Base-by-base conservation (phyloP, 129 eudicot species). In the Dittrichia graveolens region DNA sequence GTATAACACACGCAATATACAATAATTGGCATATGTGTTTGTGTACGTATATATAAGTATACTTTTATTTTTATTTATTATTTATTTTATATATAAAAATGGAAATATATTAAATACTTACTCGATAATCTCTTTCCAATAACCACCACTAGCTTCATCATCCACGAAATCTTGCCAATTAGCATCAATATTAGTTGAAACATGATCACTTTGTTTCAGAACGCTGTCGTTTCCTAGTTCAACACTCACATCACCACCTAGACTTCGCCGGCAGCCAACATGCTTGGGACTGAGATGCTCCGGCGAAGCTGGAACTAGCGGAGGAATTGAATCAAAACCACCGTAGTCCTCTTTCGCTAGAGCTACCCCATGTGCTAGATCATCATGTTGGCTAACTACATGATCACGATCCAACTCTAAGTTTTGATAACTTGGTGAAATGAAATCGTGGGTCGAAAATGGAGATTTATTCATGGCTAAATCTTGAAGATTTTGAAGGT, bases 51-150 rank as follows among this genome's bases (percentile, higher is more conserved):
- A 8, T 9, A 9, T 19, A 7, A n/a, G 16, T 16, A 3, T 8
- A 2, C 4, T 11, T 4, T 44, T 5, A 8, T 16, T 3, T 69
- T 50, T 52, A 34, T 3, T 24, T 24, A 0, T 24, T 24, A 24
- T 24, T 24, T 24, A 24, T 24, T 24, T 24, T 24, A 24, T 24
- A 24, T 38, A 39, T 9, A 52, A 18, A 53, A 71, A 24, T 6
- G 6, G 16, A 46, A 24, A 13, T 61, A 16, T 12, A 58, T 15
- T 4, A 7, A 64, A 34, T 24, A 37, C 79, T 75, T 75, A 75
- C 79, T 64, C 73, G n/a, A 75, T 54, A 55, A 75, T 65, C 64
- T 75, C 79, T 64, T 75, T 75, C 79, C 79, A 75, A 65, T 65
- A 75, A 55, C 72, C 40, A 63, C 79, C 79, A 24, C 39, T 63